Evolutionary conservation across 306 rosid species (phyloP).

Genomic region (Pachyrhizus erosus): DNA sequence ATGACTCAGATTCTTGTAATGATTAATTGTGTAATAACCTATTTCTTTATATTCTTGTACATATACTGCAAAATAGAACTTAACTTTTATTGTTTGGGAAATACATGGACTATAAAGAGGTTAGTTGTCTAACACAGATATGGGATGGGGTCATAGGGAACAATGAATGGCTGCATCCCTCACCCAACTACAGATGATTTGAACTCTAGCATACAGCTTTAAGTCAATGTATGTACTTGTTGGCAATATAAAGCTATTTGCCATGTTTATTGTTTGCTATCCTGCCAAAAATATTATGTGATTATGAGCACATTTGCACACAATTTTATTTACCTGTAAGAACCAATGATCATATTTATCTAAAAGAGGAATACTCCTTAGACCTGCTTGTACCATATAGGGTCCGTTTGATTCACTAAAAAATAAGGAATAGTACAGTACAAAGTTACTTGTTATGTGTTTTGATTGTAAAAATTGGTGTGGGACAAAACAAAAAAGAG

Average conservation of each 20-base stretch:
- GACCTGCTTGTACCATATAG: slow-evolving; percentile 17
- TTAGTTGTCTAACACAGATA: neutral
- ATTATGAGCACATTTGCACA: slow-evolving; percentile 17
- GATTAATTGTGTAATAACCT: neutral
- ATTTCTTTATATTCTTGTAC: slow-evolving; percentile 5
- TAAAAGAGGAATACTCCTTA: slow-evolving; percentile 1
- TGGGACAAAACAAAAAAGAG: too few species aligned
- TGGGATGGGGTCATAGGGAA: neutral
- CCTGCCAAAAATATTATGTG: slow-evolving; percentile 1
- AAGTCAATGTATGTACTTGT: slow-evolving; percentile 13
- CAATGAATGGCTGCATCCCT: neutral
- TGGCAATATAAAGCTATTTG: neutral
- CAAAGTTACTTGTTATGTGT: too few species aligned
- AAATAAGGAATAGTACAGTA: too few species aligned
- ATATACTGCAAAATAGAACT: neutral
- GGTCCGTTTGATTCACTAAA: too few species aligned
- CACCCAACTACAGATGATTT: neutral
- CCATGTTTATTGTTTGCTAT: neutral
- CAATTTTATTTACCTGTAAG: slow-evolving; percentile 13
- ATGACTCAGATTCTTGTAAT: slow-evolving; percentile 26
- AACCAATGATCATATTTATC: slow-evolving; percentile 8
- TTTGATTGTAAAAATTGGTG: too few species aligned
- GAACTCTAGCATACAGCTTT: neutral
- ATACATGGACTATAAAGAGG: neutral
- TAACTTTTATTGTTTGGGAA: neutral